phyloP scores from a whole-genome alignment of 202 grass and related monocot genomes.

The Saccharum hybrid region DNA sequence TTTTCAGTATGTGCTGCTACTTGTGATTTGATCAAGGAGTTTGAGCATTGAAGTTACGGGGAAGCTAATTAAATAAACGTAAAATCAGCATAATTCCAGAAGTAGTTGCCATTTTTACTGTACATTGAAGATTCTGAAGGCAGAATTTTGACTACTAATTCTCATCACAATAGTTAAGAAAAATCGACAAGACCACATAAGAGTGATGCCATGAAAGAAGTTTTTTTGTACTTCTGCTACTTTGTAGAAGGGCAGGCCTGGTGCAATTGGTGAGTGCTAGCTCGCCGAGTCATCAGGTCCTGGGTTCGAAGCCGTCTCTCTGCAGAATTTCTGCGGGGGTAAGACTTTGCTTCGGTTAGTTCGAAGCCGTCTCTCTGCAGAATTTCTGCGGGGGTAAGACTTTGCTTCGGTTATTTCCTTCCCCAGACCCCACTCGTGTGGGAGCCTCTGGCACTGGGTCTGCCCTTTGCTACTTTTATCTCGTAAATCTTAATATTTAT shows the following conservation, averaged over 20 bases:
- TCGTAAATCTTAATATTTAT: neutral
- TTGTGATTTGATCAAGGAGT: constrained; percentile 23
- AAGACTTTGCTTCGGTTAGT: no score
- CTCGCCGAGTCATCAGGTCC: no score
- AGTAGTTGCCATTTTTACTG: neutral
- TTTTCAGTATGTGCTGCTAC: neutral
- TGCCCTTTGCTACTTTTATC: no score
- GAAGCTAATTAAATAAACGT: constrained; percentile 9
- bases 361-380: no score
- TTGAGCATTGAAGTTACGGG: constrained; percentile 10
- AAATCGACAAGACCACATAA: neutral
- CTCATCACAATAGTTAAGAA: constrained; percentile 25
- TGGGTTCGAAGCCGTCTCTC: no score
- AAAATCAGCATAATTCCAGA: constrained; percentile 26
- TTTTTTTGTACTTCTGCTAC: constrained; percentile 6
- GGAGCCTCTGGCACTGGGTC: no score
- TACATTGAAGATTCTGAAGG: constrained; percentile 17
- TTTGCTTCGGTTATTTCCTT: no score
- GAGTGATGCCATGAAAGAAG: neutral
- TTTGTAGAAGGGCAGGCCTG: no score
- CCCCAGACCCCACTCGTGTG: no score
- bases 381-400: no score
- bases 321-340: no score
- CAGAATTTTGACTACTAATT: constrained; percentile 21
- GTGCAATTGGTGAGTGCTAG: no score